Evolutionary conservation across 2,329 filamentous ascomycete species (phyloP).

Genomic region (Cadophora sp.): DNA sequence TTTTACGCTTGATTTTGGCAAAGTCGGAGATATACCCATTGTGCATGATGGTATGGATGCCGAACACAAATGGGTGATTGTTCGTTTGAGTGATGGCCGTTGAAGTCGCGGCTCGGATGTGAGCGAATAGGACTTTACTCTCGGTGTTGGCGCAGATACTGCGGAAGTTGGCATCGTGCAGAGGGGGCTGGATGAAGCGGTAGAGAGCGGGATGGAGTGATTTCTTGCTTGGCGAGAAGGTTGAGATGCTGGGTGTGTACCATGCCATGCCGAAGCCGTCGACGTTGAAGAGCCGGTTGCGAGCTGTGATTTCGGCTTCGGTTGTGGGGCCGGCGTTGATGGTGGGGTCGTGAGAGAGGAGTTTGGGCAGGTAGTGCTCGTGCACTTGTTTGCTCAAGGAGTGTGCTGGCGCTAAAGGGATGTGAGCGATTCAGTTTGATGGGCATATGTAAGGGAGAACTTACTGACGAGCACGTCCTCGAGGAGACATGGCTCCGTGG

Average conservation of each 20-base stretch:
- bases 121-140: conserved; percentile 56
- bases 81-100: conserved; percentile 56
- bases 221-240: conserved; percentile 40
- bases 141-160: conserved; percentile 58
- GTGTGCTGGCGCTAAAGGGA: conserved; percentile 44
- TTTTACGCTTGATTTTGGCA: conserved; percentile 51
- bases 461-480: conserved; percentile 58
- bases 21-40: conserved; percentile 59
- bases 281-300: conserved; percentile 60
- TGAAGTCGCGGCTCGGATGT: conserved; percentile 58
- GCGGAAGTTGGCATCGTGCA: conserved; percentile 60
- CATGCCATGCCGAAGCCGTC: conserved; percentile 62
- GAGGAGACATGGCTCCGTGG: conserved; percentile 58
- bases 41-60: conserved; percentile 61
- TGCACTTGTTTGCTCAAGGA: conserved; percentile 53
- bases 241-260: conserved; percentile 54
- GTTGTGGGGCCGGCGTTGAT: conserved; percentile 45
- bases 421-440: conserved; percentile 28
- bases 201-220: conserved; percentile 56
- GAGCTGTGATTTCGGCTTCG: conserved; percentile 52
- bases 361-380: conserved; percentile 59
- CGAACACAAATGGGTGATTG: conserved; percentile 61
- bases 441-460: conserved; percentile 18
- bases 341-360: conserved; percentile 53
- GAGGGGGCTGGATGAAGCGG: conserved; percentile 57